A percentile compares a stretch with the other conserved stretches of the same genome.
Conservation (phyloP, 441 rosid species). For the Mallotus repandus region DNA sequence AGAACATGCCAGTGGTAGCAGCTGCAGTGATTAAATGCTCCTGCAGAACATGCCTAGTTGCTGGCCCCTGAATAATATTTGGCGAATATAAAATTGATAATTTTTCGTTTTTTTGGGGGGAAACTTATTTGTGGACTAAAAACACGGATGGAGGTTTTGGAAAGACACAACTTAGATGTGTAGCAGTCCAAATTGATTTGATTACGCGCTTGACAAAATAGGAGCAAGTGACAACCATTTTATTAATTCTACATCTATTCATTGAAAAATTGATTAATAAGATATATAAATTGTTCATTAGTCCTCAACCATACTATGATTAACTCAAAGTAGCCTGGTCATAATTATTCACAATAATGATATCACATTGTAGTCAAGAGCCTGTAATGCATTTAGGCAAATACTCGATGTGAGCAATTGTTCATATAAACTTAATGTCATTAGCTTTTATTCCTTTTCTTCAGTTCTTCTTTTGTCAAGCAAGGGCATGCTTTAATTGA, state of each 20-base stretch:
- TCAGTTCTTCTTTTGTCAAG: no score
- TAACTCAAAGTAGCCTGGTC: no score
- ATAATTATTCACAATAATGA: no score
- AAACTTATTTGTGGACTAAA: neutral
- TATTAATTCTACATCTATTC: neutral
- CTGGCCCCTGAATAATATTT: conserved; percentile 79
- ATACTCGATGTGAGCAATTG: no score
- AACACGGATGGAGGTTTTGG: neutral
- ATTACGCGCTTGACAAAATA: neutral
- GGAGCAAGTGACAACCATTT: neutral
- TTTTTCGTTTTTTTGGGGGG: no score
- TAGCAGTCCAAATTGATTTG: neutral
- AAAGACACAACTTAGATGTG: neutral
- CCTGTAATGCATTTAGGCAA: no score
- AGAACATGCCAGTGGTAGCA: conserved; percentile 77
- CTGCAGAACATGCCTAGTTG: conserved; percentile 80
- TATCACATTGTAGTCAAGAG: no score
- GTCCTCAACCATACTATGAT: no score
- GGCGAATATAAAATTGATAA: no score
- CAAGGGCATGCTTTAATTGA: neutral
- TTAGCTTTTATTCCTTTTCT: no score
- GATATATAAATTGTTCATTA: neutral
- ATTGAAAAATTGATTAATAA: neutral
- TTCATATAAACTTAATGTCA: no score
- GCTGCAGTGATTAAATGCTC: conserved; percentile 86